Base-by-base conservation (phyloP, 108 stramenopile species). In the Nitzschia sp. region DNA sequence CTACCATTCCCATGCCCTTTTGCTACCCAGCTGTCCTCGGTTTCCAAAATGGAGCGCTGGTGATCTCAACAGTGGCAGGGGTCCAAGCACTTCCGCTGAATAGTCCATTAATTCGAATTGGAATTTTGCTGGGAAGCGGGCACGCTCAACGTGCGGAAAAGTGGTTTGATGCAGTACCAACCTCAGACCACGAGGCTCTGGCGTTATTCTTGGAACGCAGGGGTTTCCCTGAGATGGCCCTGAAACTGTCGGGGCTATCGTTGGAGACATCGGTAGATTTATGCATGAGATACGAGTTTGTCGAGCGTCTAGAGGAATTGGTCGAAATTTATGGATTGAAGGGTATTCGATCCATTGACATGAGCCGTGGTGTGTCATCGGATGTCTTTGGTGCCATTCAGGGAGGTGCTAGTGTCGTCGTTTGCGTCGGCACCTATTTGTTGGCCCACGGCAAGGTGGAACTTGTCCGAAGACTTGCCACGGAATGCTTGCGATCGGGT, bases 31-130 rank as follows among this genome's bases (percentile, higher is more conserved):
- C 71, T 10, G 68, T 93, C 26, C 63, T 93, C 38, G 83, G 87
- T 14, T 93, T 86, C 63, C 86, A 89, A 53, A 81, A 75, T 53
- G 92, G 92, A 25, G 82, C 86, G 51, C 77, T 93, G 8, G 61
- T 93, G 3, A 41, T 93, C 41, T 93, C 92, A 20, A 88, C 89
- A 15, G 55, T 60, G 0, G 50, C 57, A 52, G 92, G 92, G 38
- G 63, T 93, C 1, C 57, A 80, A 15, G 80, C 87, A 5, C 44
- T 93, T 24, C 75, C 87, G 2, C 44, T 93, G 14, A 76, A 67
- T 8, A 80, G 79, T 51, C 89, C 92, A 14, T 52, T 87, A 10
- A 51, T 93, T 24, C 84, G 92, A 41, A 87, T 93, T 39, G 88
- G 92, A 5, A 70, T 85, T 15, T 56, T 93, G 41, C 62, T 93